Conservation (phyloP, 164 flowering plant genomes). For the Malania oleifera region DNA sequence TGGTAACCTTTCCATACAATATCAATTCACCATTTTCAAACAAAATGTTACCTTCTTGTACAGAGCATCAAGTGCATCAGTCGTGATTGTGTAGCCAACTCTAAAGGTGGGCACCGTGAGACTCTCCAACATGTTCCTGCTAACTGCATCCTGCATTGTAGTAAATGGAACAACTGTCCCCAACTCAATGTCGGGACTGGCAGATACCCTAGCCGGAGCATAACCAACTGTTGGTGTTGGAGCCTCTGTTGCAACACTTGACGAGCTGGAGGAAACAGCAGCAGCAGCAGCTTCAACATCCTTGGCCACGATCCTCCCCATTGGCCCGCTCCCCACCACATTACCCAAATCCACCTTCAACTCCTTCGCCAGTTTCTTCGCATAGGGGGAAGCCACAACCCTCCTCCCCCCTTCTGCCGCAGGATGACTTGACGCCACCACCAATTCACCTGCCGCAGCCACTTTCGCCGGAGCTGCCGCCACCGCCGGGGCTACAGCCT, state of each 20-base stretch:
- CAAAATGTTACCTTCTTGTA: conserved; percentile 69
- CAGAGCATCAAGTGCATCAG: conserved; percentile 85
- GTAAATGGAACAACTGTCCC: conserved; percentile 71
- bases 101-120: conserved; percentile 82
- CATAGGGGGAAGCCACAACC: conserved; percentile 90
- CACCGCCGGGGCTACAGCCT: conserved; percentile 7
- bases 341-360: conserved; percentile 69
- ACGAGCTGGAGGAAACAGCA: too few species aligned
- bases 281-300: conserved; percentile 80
- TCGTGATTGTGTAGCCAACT: conserved; percentile 86
- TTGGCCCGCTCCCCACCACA: conserved; percentile 76
- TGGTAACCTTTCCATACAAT: background rate
- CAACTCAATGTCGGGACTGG: conserved; percentile 32
- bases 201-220: conserved; percentile 14
- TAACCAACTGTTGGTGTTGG: conserved; percentile 12
- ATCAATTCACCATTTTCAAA: background rate
- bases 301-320: conserved; percentile 88
- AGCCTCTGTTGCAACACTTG: conserved; percentile 15
- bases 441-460: conserved; percentile 1
- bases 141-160: conserved; percentile 92
- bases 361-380: conserved; percentile 91
- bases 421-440: conserved; percentile 45
- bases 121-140: conserved; percentile 94
- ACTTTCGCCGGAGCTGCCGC: conserved; percentile 10
- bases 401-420: conserved; percentile 89